Conservation (phyloP, 2,329 filamentous ascomycete genomes). For the Pseudogymnoascus sp. region DNA sequence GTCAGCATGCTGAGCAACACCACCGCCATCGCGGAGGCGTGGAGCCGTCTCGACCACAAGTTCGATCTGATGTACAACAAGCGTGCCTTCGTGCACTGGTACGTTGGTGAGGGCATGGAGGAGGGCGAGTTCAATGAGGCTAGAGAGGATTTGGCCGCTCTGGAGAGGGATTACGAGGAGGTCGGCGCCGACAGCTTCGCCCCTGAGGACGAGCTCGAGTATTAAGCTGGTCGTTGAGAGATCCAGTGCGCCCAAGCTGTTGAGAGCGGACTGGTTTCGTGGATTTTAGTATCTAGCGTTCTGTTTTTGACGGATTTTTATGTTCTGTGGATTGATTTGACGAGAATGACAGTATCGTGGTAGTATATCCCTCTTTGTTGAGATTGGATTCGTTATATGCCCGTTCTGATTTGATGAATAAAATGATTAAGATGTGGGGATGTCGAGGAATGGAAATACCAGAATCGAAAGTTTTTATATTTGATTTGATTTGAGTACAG, state of each 20-base stretch:
- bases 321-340: constrained; percentile 1
- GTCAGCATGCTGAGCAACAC: constrained; percentile 62
- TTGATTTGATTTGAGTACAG: background rate
- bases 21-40: constrained; percentile 59
- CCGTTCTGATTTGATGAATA: constrained; percentile 7
- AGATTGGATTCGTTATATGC: background rate
- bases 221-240: constrained; percentile 20
- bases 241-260: background rate
- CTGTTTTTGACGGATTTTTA: background rate
- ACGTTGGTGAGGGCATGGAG: constrained; percentile 64
- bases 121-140: constrained; percentile 62
- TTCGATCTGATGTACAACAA: constrained; percentile 66
- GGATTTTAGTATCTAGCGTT: constrained; percentile 7
- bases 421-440: constrained; percentile 5
- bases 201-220: constrained; percentile 39
- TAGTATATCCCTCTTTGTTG: background rate
- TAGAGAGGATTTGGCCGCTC: constrained; percentile 56
- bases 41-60: constrained; percentile 58
- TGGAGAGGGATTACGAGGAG: constrained; percentile 61
- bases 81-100: constrained; percentile 65
- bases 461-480: constrained; percentile 3
- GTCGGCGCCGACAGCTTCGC: constrained; percentile 50
- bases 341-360: constrained; percentile 6
- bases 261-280: constrained; percentile 1
- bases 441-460: background rate